Percentiles rank a stretch among this genome's conserved stretches.
Conservation (phyloP, 2,329 filamentous ascomycete genomes). For the Arthrobotrys sinensis region DNA sequence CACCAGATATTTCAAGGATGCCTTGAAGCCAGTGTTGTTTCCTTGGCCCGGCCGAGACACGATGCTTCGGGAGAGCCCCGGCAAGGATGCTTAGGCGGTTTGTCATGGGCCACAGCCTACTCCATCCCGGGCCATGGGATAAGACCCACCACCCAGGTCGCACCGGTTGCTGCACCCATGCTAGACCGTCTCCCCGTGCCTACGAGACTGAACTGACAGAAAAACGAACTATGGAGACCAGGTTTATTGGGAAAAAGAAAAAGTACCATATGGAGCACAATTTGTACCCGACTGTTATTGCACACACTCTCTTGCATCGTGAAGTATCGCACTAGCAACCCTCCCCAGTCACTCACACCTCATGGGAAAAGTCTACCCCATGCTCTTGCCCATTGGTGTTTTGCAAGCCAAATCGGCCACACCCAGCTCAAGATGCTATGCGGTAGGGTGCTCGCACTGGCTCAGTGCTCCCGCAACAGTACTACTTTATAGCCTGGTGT, state of each 20-base stretch:
- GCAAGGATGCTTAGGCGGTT: slow-evolving; percentile 29
- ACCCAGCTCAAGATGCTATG: slow-evolving; percentile 50
- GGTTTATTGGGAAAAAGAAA: slow-evolving; percentile 46
- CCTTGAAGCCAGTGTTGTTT: slow-evolving; percentile 44
- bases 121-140: not conserved
- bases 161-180: not conserved
- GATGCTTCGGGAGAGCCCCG: slow-evolving; percentile 17
- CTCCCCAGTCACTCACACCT: slow-evolving; percentile 58
- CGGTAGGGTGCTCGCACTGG: slow-evolving; percentile 43
- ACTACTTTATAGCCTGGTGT: slow-evolving; percentile 54
- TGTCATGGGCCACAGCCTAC: slow-evolving; percentile 42
- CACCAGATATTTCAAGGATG: slow-evolving; percentile 34
- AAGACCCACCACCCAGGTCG: slow-evolving; percentile 33
- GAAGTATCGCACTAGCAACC: slow-evolving; percentile 51
- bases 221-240: slow-evolving; percentile 34
- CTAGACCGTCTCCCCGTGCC: slow-evolving; percentile 13
- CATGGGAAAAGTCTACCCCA: slow-evolving; percentile 46
- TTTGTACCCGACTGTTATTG: slow-evolving; percentile 59
- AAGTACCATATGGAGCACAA: slow-evolving; percentile 38
- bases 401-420: slow-evolving; percentile 44
- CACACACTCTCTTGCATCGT: slow-evolving; percentile 45
- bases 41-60: slow-evolving; percentile 18
- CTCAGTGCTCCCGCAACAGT: slow-evolving; percentile 54
- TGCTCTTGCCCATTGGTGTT: slow-evolving; percentile 55
- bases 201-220: slow-evolving; percentile 5